Evolutionary conservation across 495 filamentous ascomycete species (phyloP).

Genomic region (Pyronema omphalodes): DNA sequence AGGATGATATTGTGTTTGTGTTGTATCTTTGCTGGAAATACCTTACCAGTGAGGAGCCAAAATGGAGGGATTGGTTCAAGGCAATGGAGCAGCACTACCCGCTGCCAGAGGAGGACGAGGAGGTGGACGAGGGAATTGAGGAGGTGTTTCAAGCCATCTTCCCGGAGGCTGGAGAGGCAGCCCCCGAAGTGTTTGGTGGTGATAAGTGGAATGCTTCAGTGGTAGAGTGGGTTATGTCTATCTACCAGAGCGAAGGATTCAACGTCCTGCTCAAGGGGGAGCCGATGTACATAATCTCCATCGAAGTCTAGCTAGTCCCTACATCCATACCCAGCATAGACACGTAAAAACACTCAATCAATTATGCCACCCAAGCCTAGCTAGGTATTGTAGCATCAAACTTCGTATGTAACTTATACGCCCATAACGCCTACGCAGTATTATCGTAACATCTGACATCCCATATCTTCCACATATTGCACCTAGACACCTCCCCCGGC

Average conservation of each 20-base stretch:
- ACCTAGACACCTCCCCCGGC: background rate
- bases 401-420: no score
- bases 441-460: background rate
- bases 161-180: slow-evolving; percentile 6
- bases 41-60: background rate
- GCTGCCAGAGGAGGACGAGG: background rate
- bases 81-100: background rate
- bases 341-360: no score
- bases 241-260: slow-evolving; percentile 16
- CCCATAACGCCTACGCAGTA: no score
- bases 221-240: slow-evolving; percentile 15
- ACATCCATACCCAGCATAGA: no score
- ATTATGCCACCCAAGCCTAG: no score
- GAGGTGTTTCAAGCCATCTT: slow-evolving; percentile 12
- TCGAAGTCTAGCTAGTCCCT: background rate
- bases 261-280: background rate
- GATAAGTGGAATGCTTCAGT: slow-evolving; percentile 13
- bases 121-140: slow-evolving; percentile 4
- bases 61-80: slow-evolving; percentile 1
- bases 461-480: background rate
- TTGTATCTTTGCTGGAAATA: slow-evolving; percentile 19
- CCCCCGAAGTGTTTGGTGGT: slow-evolving; percentile 13
- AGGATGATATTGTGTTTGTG: slow-evolving; percentile 18
- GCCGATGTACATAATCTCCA: background rate
- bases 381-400: no score